Evolutionary conservation across 208 protist species (phyloP).

Genomic region (Balamuthia mandrillaris): DNA sequence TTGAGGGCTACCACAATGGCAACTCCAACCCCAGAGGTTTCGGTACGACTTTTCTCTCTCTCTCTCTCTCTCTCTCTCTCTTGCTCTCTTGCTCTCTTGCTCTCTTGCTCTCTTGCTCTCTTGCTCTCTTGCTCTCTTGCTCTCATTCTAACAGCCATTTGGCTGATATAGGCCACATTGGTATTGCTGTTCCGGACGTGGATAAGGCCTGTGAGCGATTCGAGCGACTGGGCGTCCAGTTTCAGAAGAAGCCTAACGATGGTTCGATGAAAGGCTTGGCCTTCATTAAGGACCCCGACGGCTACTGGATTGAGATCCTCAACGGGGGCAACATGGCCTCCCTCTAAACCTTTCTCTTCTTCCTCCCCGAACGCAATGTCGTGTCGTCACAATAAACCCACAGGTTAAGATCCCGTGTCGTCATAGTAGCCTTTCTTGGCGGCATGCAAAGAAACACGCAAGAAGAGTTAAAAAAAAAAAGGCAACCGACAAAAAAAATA

Average conservation of each 20-base stretch:
- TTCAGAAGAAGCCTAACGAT: conserved; percentile 53
- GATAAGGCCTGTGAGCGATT: conserved; percentile 44
- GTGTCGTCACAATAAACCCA: too few species aligned
- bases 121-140: too few species aligned
- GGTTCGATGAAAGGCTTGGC: conserved; percentile 58
- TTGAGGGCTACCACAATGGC: conserved; percentile 37
- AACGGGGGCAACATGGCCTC: background rate
- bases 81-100: too few species aligned
- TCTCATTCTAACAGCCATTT: background rate
- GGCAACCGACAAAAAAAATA: too few species aligned
- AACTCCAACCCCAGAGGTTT: conserved; percentile 29
- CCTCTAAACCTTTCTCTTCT: background rate
- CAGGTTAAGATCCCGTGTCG: too few species aligned
- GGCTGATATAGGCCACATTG: conserved; percentile 48
- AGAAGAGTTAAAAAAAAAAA: too few species aligned
- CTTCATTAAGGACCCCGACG: conserved; percentile 51
- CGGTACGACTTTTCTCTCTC: background rate
- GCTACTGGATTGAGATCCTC: conserved; percentile 61
- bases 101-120: too few species aligned
- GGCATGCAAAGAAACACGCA: too few species aligned
- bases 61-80: too few species aligned
- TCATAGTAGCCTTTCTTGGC: too few species aligned
- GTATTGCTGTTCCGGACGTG: conserved; percentile 35
- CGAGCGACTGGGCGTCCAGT: conserved; percentile 38
- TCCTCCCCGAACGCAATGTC: too few species aligned